Base-by-base conservation (phyloP, 805 yeast genomes). In the Lachancea nothofagi region DNA sequence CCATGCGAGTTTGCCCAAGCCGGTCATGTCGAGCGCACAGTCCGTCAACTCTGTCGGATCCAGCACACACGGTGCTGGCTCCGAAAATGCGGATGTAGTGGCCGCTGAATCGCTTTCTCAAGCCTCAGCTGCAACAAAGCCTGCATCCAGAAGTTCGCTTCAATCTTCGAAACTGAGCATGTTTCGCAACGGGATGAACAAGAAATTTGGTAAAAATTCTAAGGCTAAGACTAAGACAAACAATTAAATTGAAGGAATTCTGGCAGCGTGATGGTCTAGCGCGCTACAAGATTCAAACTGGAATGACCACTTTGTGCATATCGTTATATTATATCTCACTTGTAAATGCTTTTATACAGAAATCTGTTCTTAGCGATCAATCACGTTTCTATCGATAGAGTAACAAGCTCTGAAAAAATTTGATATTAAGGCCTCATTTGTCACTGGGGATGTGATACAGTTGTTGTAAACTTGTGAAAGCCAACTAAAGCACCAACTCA, bases 1-100 rank as follows among this genome's bases (percentile, higher is more conserved):
- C 13, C 6, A 13, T 8, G 8, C 17, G 7, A 12, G 29, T 17
- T n/a, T 35, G 26, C 24, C 33, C 7, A 34, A 31, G 27, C 31
- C 46, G 14, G 20, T 38, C 3, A 17, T 35, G 9, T 42, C 46
- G 17, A 33, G 42, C 21, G 34, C 36, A 19, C 33, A 30, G n/a
- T 42, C 46, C 8, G 25, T 42, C 4, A 25, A 29, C 7, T 42
- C 46, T 7, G 12, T 31, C 2, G 46, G 37, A 10, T 38, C 40
- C 18, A 30, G 15, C 21, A 5, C 29, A 14, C 14, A 20, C 12
- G 29, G 18, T 13, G 13, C 19, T 7, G 30, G 36, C 27, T 14
- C 12, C 10, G 23, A 12, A 17, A 31, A 27, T 15, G 20, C 30
- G n/a, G 36, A 13, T 25, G 8, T 17, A 5, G 14, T 26, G 24